Evolutionary conservation across 805 yeast species (phyloP).

Genomic region (Candida khao-thaluensis): DNA sequence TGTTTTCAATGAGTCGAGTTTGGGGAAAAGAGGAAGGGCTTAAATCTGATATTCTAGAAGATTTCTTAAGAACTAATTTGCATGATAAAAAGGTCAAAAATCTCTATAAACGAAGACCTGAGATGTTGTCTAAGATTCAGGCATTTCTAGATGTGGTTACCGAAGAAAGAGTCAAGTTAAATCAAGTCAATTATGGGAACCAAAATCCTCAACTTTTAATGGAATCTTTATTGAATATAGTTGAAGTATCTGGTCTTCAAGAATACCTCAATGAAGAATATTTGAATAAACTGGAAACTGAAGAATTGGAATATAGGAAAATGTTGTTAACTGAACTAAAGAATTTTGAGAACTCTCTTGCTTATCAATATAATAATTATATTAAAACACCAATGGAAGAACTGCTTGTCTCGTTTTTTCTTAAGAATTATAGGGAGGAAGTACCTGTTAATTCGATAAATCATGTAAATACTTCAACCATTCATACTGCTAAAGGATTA

Average conservation of each 20-base stretch:
- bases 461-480: constrained; percentile 58
- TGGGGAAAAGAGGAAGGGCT: constrained; percentile 13
- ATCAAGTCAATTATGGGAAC: constrained; percentile 17
- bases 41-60: constrained; percentile 13
- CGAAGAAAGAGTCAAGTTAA: constrained; percentile 12
- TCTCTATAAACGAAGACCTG: constrained; percentile 5
- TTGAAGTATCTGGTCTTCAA: constrained; percentile 31
- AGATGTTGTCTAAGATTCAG: constrained; percentile 5
- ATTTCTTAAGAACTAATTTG: constrained; percentile 21
- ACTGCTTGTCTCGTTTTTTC: constrained; percentile 39
- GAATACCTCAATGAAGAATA: constrained; percentile 23
- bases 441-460: constrained; percentile 24
- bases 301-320: constrained; percentile 6
- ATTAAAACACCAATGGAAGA: constrained; percentile 9
- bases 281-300: constrained; percentile 6
- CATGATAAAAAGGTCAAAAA: constrained; percentile 6
- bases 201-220: constrained; percentile 38
- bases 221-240: constrained; percentile 29
- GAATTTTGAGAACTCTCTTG: constrained; percentile 22
- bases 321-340: constrained; percentile 3
- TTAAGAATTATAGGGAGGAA: constrained; percentile 41
- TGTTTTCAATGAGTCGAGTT: constrained; percentile 23
- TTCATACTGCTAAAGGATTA: constrained; percentile 73
- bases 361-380: constrained; percentile 16
- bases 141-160: constrained; percentile 18